Evolutionary conservation across 2,329 filamentous ascomycete genomes (phyloP).

Genomic region (Exophiala phaeomuriformis): DNA sequence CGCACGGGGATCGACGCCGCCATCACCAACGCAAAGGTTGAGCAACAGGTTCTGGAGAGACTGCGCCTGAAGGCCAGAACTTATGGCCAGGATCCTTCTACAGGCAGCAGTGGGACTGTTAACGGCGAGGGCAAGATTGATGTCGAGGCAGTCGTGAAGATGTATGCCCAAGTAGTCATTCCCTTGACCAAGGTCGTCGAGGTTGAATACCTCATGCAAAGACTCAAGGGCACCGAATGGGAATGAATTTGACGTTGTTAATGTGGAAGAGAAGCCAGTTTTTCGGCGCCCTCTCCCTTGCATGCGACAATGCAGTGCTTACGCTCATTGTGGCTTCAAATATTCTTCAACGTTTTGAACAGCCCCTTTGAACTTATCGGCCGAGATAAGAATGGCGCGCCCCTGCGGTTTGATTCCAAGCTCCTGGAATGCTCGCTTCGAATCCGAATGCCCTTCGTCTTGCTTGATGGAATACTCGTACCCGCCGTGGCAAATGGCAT

Average conservation of each 20-base stretch:
- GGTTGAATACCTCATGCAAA: slow-evolving; percentile 96
- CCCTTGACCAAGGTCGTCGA: slow-evolving; percentile 97
- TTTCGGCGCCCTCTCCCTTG: too few relatives aligned
- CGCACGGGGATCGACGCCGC: slow-evolving; percentile 74
- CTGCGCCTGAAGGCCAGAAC: slow-evolving; percentile 82
- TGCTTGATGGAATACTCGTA: slow-evolving; percentile 72
- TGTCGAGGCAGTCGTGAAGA: slow-evolving; percentile 78
- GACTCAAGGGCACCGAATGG: slow-evolving; percentile 54
- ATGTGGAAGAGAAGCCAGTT: too few relatives aligned
- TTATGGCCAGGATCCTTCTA: slow-evolving; percentile 82
- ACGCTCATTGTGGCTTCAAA: slow-evolving; percentile 45
- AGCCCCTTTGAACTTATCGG: slow-evolving; percentile 63
- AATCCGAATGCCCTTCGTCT: slow-evolving; percentile 75
- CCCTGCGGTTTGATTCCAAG: slow-evolving; percentile 78
- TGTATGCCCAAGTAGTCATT: slow-evolving; percentile 90
- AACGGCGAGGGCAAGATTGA: slow-evolving; percentile 64
- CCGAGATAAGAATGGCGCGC: slow-evolving; percentile 81
- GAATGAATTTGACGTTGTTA: slow-evolving; percentile 30
- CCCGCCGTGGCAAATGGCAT: slow-evolving; percentile 61
- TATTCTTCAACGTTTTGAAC: slow-evolving; percentile 71
- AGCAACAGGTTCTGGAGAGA: slow-evolving; percentile 83
- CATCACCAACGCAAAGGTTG: slow-evolving; percentile 83
- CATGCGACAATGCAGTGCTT: background rate
- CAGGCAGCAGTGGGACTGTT: slow-evolving; percentile 37
- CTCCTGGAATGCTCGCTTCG: slow-evolving; percentile 91